Evolutionary conservation across 345 rosid species (phyloP).

Genomic region (Gossypium turneri): DNA sequence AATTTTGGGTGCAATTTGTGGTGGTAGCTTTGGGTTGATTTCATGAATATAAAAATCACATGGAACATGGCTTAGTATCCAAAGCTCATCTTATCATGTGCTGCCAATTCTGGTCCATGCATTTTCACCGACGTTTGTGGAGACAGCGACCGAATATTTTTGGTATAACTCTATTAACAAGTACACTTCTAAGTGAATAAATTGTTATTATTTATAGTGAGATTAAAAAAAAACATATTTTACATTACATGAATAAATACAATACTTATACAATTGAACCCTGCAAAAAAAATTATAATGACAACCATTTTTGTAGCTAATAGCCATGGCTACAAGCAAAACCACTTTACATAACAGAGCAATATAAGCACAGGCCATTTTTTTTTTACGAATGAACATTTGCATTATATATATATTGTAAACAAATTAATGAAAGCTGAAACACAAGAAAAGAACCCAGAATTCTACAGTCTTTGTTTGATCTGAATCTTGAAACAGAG

Average conservation of each 20-base stretch:
- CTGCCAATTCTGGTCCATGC: constrained; percentile 15
- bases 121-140: constrained; percentile 30
- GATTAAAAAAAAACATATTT: not conserved
- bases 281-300: not conserved
- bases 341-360: not conserved
- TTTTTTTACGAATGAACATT: constrained; percentile 9
- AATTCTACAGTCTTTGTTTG: not conserved
- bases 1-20: not conserved
- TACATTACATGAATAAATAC: constrained; percentile 4
- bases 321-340: not conserved
- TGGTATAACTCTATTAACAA: not conserved
- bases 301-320: not conserved
- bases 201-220: not conserved
- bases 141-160: not conserved
- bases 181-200: not conserved
- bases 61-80: not conserved
- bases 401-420: not conserved
- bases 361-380: not conserved
- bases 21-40: not conserved
- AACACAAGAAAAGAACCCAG: not conserved
- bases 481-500: constrained; percentile 6
- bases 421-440: not conserved
- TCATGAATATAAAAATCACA: not conserved
- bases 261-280: constrained; percentile 8
- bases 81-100: not conserved